Evolutionary conservation across 805 yeast species (phyloP).

Genomic region (Wickerhamia fluorescens): DNA sequence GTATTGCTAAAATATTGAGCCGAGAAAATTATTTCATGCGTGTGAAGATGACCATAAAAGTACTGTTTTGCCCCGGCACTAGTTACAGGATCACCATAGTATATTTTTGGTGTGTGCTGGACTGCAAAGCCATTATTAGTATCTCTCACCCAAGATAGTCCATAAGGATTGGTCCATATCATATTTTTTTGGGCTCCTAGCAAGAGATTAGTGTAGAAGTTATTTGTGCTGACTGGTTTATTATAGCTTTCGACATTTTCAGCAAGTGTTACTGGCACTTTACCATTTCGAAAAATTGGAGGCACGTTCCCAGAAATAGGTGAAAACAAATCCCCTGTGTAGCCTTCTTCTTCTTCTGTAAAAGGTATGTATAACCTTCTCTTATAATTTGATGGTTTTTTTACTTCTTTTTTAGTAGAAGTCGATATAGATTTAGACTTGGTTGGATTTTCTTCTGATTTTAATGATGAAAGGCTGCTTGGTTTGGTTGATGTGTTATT

Average conservation of each 20-base stretch:
- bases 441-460: too few relatives aligned
- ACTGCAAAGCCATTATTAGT: conserved; percentile 54
- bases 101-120: conserved; percentile 37
- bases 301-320: conserved; percentile 38
- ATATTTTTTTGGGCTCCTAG: conserved; percentile 48
- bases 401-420: too few relatives aligned
- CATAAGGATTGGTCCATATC: conserved; percentile 63
- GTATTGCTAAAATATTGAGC: conserved; percentile 19
- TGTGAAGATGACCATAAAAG: conserved; percentile 49
- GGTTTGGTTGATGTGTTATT: too few relatives aligned
- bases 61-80: too few relatives aligned
- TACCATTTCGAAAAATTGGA: conserved; percentile 44
- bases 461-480: too few relatives aligned
- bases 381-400: too few relatives aligned
- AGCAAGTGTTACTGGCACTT: conserved; percentile 40
- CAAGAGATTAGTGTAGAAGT: conserved; percentile 63
- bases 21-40: conserved; percentile 50
- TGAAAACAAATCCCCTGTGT: conserved; percentile 39
- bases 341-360: too few relatives aligned
- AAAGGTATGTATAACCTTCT: too few relatives aligned
- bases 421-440: too few relatives aligned
- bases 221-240: conserved; percentile 58
- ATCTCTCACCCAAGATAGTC: conserved; percentile 45
- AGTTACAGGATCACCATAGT: conserved; percentile 47
- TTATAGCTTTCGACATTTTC: conserved; percentile 38